Evolutionary conservation across 768 basidiomycete genomes (phyloP), one percentile per base, ranked within the genome.

Genomic region (Termitomyces sp.): DNA sequence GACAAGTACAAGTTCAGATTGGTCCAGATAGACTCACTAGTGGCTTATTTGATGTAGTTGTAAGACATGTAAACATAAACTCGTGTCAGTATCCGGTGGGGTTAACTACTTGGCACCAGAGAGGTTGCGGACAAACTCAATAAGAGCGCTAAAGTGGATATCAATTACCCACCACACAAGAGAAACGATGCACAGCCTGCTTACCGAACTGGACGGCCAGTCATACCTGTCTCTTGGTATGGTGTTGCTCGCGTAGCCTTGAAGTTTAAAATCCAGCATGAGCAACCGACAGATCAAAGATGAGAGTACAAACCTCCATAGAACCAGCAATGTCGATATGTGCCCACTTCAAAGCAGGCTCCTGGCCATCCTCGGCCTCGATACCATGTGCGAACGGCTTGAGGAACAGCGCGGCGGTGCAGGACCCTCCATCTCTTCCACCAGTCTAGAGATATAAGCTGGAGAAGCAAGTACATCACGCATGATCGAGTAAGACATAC

Each of bases 391-490:
- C 89, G 63, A 93, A 93, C 3, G 85, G 79, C 74, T 91, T 91
- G 56, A 95, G 76, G 85, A 95, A 95, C 20, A 93, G 74, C 2
- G 93, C 92, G 2, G 93, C 93, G 1, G 93, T 95, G 72, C 82
- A 85, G 54, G 83, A 77, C 36, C 91, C 93, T 9, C 74, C 93
- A 42, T 82, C 76, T 24, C 73, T 78, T n/a, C 91, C 92, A 47
- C 93, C 90, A 26, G 78, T 83, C 87, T 91, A 39, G 10, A 63
- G 5, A 33, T 42, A 22, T 55, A 14, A 56, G 50, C 8, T 56
- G 36, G 7, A 52, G 40, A 22, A 12, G 7, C 12, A 10, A 12
- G 16, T 27, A 7, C 4, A 2, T 51, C 14, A 13, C n/a, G 50
- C 5, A n/a, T 13, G 1, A 49, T 32, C 48, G 16, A n/a, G 16